These are phyloP conservation scores for Fusarium sp. DNA, from an alignment of 2,329 filamentous ascomycete species.

Conservation along the genomic window DNA sequence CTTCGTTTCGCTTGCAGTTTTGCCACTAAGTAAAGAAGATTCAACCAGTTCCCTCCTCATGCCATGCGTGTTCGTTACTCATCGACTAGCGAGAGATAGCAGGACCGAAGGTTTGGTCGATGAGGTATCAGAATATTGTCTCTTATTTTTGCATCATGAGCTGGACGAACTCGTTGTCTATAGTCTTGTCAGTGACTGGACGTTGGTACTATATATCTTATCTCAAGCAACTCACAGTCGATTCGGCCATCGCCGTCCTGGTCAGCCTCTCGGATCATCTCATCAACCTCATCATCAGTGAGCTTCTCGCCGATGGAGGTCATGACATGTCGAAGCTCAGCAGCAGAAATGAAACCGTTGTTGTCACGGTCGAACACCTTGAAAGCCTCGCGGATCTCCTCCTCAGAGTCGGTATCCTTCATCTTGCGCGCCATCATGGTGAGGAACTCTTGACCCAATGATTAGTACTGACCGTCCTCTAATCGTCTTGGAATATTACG, in stretches of 20 bases:
- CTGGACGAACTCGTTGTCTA: constrained; percentile 93
- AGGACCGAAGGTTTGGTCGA: constrained; percentile 31
- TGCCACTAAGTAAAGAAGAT: constrained; percentile 44
- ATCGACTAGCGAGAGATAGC: constrained; percentile 25
- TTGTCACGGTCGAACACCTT: constrained; percentile 92
- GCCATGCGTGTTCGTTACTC: constrained; percentile 30
- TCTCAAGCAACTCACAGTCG: constrained; percentile 71
- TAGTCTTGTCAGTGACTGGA: constrained; percentile 26
- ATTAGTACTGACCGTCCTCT: constrained; percentile 26
- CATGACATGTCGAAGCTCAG: constrained; percentile 90
- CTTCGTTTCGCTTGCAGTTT: constrained; percentile 46
- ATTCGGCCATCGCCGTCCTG: constrained; percentile 90
- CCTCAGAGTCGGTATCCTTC: constrained; percentile 92
- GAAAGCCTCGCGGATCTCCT: constrained; percentile 90
- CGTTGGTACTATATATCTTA: not conserved
- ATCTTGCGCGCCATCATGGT: constrained; percentile 96
- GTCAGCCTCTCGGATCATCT: constrained; percentile 93
- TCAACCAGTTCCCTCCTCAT: constrained; percentile 28
- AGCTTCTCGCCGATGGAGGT: constrained; percentile 92
- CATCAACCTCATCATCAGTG: constrained; percentile 89
- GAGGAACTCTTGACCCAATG: constrained; percentile 74
- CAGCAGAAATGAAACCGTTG: constrained; percentile 91
- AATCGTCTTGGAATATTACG: constrained; percentile 38
- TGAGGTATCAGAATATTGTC: constrained; percentile 41
- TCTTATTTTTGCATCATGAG: constrained; percentile 94